Evolutionary conservation across 2,329 filamentous ascomycete genomes (phyloP).

Genomic region (Claviceps africana): DNA sequence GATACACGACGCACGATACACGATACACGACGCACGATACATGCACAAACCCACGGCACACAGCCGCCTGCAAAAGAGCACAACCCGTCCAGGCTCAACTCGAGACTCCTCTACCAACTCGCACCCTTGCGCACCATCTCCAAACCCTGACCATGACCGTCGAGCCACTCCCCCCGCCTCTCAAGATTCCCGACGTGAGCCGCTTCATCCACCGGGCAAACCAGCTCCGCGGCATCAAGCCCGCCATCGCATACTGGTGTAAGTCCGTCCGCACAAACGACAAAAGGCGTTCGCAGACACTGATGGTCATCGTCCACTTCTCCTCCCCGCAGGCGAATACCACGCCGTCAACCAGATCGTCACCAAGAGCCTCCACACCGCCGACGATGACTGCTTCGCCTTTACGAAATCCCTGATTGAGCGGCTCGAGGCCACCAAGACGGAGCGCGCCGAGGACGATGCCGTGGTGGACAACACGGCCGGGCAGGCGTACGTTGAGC

Average conservation of each 20-base stretch:
- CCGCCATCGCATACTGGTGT: conserved; percentile 94
- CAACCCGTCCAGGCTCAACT: background rate
- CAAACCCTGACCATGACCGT: conserved; percentile 43
- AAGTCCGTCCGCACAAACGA: conserved; percentile 29
- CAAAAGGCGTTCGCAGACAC: background rate
- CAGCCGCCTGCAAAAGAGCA: background rate
- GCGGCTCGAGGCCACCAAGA: conserved; percentile 54
- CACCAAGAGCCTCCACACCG: conserved; percentile 60
- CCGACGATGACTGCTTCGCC: conserved; percentile 60
- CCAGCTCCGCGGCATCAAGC: conserved; percentile 74
- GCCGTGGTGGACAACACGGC: conserved; percentile 74
- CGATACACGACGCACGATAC: too few relatives aligned
- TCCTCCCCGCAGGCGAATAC: conserved; percentile 54
- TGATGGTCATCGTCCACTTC: conserved; percentile 5
- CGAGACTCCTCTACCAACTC: background rate
- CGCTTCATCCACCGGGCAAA: conserved; percentile 72
- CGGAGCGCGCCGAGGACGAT: conserved; percentile 60
- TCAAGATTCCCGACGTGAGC: conserved; percentile 70
- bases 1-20: too few relatives aligned
- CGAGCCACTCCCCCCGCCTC: conserved; percentile 25
- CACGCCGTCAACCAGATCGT: conserved; percentile 91
- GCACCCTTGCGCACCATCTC: background rate
- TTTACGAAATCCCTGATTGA: conserved; percentile 84
- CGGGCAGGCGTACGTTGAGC: conserved; percentile 83
- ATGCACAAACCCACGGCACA: too few relatives aligned